phyloP scores from a whole-genome alignment of 2,329 filamentous ascomycete genomes.

The Aspergillus quadrilineatus region DNA sequence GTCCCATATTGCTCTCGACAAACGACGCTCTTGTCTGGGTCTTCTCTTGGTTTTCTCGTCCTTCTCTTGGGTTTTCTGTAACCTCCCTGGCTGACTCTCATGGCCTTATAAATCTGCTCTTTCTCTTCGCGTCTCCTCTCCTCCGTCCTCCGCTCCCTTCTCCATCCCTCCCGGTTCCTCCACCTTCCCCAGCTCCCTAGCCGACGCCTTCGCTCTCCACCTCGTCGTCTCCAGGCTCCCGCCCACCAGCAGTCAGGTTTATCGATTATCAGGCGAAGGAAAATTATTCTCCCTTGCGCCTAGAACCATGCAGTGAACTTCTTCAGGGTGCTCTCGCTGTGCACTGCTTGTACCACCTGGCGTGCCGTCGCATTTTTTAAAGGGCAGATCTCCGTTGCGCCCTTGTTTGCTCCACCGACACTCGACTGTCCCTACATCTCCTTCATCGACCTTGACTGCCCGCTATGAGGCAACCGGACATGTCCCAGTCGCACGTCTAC shows the following conservation, averaged over 20 bases:
- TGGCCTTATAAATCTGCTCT: slow-evolving; percentile 22
- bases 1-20: slow-evolving; percentile 21
- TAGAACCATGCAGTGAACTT: slow-evolving; percentile 26
- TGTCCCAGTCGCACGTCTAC: slow-evolving; percentile 38
- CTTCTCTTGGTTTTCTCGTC: slow-evolving; percentile 19
- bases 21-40: slow-evolving; percentile 10
- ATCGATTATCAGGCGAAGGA: slow-evolving; percentile 4
- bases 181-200: slow-evolving; percentile 1
- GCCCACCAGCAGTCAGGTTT: slow-evolving; percentile 4
- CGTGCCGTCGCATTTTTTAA: slow-evolving; percentile 21
- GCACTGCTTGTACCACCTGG: slow-evolving; percentile 24
- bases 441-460: slow-evolving; percentile 14
- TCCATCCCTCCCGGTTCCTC: slow-evolving; percentile 2
- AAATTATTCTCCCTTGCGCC: slow-evolving; percentile 21
- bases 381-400: slow-evolving; percentile 18
- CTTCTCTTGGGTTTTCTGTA: slow-evolving; percentile 24
- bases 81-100: slow-evolving; percentile 16
- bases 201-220: slow-evolving; percentile 9
- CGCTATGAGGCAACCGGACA: slow-evolving; percentile 35
- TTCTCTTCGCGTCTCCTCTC: slow-evolving; percentile 10
- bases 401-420: slow-evolving; percentile 23
- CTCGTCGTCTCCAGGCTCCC: not conserved
- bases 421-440: slow-evolving; percentile 15
- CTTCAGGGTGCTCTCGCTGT: slow-evolving; percentile 23
- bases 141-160: slow-evolving; percentile 3